Evolutionary conservation across 495 filamentous ascomycete genomes (phyloP).

Genomic region (Entonaema liquescens): DNA sequence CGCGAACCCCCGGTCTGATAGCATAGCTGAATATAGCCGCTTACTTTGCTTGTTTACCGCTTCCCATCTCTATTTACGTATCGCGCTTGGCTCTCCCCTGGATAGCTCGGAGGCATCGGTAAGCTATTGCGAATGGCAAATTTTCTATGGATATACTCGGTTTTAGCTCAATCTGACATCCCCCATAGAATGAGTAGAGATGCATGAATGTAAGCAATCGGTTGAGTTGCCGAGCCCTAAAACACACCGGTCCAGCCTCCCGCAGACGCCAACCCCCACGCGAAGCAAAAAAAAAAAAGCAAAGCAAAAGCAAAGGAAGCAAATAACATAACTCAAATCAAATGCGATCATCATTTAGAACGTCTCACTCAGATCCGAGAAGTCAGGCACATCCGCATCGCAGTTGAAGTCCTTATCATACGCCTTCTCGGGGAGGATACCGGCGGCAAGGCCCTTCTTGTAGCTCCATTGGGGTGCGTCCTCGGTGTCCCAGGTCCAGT

Average conservation of each 20-base stretch:
- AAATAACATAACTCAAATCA: not conserved
- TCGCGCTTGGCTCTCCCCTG: not conserved
- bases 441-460: conserved; percentile 81
- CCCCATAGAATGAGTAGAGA: not conserved
- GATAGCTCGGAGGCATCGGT: not conserved
- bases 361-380: conserved; percentile 53
- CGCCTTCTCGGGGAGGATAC: conserved; percentile 82
- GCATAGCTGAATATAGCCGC: not conserved
- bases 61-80: not conserved
- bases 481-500: conserved; percentile 83
- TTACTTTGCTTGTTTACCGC: not conserved
- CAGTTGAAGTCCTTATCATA: conserved; percentile 82
- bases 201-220: not conserved
- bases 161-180: not conserved
- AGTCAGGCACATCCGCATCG: conserved; percentile 72
- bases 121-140: not conserved
- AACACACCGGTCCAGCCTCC: not conserved
- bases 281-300: not conserved
- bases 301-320: not conserved
- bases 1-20: not conserved
- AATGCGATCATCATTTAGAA: conserved; percentile 17
- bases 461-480: conserved; percentile 91
- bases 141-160: not conserved
- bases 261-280: conserved; percentile 1
- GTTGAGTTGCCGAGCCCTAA: not conserved